These are phyloP conservation scores for Alternaria gansuensis DNA, from an alignment of 2,329 filamentous ascomycete species.

Conservation along the genomic window DNA sequence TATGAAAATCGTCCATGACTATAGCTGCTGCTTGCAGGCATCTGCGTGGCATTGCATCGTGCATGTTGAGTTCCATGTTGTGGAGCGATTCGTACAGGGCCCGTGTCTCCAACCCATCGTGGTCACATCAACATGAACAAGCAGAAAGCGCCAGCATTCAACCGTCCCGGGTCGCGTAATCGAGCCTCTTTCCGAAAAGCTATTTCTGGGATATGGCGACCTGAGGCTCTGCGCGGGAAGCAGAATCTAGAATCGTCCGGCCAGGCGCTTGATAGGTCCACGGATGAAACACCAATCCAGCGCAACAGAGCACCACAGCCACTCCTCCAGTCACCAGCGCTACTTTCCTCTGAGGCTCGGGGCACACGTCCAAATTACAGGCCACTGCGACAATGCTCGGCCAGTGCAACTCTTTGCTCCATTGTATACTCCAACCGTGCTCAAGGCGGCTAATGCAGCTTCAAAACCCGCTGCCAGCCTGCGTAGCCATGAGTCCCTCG, in stretches of 20 bases:
- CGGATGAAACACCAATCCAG: slow-evolving; percentile 39
- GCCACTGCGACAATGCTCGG: slow-evolving; percentile 36
- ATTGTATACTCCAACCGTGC: slow-evolving; percentile 51
- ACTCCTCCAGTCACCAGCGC: slow-evolving; percentile 38
- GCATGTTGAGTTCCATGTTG: not conserved
- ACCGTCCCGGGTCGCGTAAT: slow-evolving; percentile 9
- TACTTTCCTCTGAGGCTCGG: slow-evolving; percentile 27
- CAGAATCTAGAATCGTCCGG: slow-evolving; percentile 22
- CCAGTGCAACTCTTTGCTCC: slow-evolving; percentile 43
- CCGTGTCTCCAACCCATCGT: not conserved
- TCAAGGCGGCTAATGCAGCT: slow-evolving; percentile 51
- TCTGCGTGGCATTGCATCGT: slow-evolving; percentile 1
- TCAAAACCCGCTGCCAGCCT: slow-evolving; percentile 48
- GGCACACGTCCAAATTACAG: slow-evolving; percentile 39
- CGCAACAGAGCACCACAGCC: slow-evolving; percentile 36
- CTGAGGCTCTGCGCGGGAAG: slow-evolving; percentile 17
- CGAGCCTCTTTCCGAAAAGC: slow-evolving; percentile 1
- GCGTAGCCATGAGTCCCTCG: slow-evolving; percentile 36
- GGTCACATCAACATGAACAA: slow-evolving; percentile 4
- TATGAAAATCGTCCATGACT: slow-evolving; percentile 6
- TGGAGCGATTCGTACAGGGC: not conserved
- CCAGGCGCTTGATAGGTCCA: slow-evolving; percentile 44
- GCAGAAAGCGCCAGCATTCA: slow-evolving; percentile 8
- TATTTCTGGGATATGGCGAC: slow-evolving; percentile 22
- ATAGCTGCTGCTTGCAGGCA: not conserved